Conservation (phyloP, 371 early-diverging fungal genomes). For the Mortierella sp. region DNA sequence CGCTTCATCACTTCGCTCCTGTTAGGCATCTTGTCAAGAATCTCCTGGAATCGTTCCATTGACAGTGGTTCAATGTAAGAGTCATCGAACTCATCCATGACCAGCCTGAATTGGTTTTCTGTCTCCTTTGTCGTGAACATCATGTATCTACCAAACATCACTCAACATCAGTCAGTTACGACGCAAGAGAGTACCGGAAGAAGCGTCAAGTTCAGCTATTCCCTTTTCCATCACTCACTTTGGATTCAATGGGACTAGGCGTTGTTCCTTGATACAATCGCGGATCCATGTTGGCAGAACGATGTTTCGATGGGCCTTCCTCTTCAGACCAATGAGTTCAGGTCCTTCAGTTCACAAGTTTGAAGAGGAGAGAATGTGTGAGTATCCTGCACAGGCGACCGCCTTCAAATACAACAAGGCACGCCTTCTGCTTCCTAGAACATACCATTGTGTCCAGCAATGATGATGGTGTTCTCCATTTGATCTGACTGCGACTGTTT, state of each 20-base stretch:
- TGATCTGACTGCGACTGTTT: conserved; percentile 60
- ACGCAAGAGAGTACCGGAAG: no score
- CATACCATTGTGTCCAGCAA: conserved; percentile 65
- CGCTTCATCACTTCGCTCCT: conserved; percentile 27
- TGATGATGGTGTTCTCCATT: conserved; percentile 57
- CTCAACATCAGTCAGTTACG: background rate
- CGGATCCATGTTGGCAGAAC: conserved; percentile 69
- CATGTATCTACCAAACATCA: conserved; percentile 61
- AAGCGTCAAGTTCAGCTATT: no score
- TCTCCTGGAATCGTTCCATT: conserved; percentile 60
- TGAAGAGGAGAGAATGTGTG: background rate
- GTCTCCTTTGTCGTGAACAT: conserved; percentile 64
- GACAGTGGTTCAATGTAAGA: conserved; percentile 68
- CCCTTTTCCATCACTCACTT: no score
- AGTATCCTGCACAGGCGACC: background rate
- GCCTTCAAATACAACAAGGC: no score
- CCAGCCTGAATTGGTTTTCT: conserved; percentile 53
- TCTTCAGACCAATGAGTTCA: conserved; percentile 61
- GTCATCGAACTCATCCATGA: conserved; percentile 77
- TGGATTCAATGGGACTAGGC: conserved; percentile 65
- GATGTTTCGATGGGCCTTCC: conserved; percentile 59
- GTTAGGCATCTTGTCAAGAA: conserved; percentile 41
- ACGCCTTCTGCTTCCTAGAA: no score
- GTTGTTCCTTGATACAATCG: conserved; percentile 65
- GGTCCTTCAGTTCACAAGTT: conserved; percentile 49